Conservation (phyloP, 768 basidiomycete species). For the Trametes villosa region DNA sequence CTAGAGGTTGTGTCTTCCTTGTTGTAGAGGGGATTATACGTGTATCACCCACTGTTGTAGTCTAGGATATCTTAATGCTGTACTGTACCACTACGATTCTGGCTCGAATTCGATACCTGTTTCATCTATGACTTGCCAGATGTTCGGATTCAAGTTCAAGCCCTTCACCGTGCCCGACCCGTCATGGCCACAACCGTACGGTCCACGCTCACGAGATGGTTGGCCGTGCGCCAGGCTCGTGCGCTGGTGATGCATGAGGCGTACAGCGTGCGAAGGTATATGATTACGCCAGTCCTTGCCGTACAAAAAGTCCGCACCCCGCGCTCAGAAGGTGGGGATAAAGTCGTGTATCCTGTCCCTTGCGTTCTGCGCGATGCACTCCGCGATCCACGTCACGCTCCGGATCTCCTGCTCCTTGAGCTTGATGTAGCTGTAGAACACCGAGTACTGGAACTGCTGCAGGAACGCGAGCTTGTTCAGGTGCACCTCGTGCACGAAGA, state of each 20-base stretch:
- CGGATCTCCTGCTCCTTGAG: conserved; percentile 91
- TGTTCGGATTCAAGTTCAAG: no score
- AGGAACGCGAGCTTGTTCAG: conserved; percentile 94
- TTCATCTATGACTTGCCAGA: no score
- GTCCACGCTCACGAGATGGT: no score
- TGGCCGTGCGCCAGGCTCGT: no score
- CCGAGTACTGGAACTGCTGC: conserved; percentile 95
- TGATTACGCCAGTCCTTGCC: conserved; percentile 21
- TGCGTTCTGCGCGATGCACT: conserved; percentile 97
- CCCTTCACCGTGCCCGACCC: no score
- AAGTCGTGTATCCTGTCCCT: conserved; percentile 94
- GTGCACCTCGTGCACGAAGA: conserved; percentile 92
- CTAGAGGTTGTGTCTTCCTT: background rate
- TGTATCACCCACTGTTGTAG: no score
- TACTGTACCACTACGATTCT: background rate
- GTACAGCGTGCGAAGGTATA: conserved; percentile 25
- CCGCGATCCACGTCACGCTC: conserved; percentile 92
- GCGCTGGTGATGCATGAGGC: no score
- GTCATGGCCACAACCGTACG: no score
- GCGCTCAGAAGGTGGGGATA: conserved; percentile 81
- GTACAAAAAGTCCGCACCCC: conserved; percentile 7
- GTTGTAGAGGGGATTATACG: background rate
- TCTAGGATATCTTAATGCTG: conserved; percentile 11
- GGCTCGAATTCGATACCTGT: no score
- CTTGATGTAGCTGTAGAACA: conserved; percentile 92